Evolutionary conservation across 768 basidiomycete species (phyloP), one percentile per base, ranked within the genome.

Genomic region (Amanita subjunquillea): DNA sequence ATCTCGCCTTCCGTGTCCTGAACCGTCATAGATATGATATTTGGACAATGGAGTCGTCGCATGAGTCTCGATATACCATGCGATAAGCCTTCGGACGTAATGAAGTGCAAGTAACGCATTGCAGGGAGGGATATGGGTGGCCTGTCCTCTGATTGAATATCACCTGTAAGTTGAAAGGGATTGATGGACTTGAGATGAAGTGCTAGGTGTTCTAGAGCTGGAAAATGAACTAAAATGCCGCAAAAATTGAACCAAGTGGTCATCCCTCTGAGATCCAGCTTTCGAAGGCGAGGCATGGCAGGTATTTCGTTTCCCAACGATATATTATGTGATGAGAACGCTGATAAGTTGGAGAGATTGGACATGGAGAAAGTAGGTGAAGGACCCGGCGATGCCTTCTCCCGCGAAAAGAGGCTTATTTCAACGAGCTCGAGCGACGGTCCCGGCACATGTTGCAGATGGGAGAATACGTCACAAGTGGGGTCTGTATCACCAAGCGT

Each of bases 31-130:
- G 57, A 50, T 20, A 61, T 51, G n/a, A 67, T 48, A 22, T 60
- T 63, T 1, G 68, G 67, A 42, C 57, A 62, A 4, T 57, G 51
- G 49, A 69, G 66, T 15, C 59, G 37, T 20, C 57, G 60, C 30
- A 64, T 55, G 20, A 68, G 55, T 2, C 54, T 46, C 0, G 60
- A 56, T 12, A 67, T 57, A 27, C 58, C 54, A n/a, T 42, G 37
- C 17, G 67, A 57, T 12, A 68, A 57, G 63, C 68, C 63, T 58
- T 68, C 66, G 2, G 68, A 65, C 8, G 67, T 66, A 48, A 62
- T 58, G 6, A 68, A 53, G 12, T 59, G 54, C 17, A 66, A 55
- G 8, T 27, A 38, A 20, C 58, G 60, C 38, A 69, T 52, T 3
- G 59, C 57, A 13, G 68, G 66, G 3, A 69, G 60, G 15, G 54